These are phyloP conservation scores for Cercospora zeina DNA, from an alignment of 2,329 filamentous ascomycete genomes.

Conservation along the genomic window DNA sequence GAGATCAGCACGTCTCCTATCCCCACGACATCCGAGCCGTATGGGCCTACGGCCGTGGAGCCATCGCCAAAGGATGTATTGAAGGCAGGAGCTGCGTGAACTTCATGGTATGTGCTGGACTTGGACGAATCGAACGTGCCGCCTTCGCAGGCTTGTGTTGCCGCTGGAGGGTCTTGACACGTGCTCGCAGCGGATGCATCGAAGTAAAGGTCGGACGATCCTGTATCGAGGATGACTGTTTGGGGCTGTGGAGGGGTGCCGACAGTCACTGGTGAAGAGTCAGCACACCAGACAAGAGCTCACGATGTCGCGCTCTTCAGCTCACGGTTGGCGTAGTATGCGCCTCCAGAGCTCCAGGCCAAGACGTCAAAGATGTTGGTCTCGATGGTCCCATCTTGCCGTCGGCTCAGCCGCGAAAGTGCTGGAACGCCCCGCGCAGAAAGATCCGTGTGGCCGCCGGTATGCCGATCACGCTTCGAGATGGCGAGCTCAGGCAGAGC, in stretches of 20 bases:
- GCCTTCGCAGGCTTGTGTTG: slow-evolving; percentile 34
- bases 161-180: slow-evolving; percentile 25
- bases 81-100: slow-evolving; percentile 33
- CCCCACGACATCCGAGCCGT: slow-evolving; percentile 34
- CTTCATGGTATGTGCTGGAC: slow-evolving; percentile 35
- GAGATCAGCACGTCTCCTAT: slow-evolving; percentile 36
- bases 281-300: neutral
- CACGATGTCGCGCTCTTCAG: neutral
- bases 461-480: slow-evolving; percentile 33
- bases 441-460: slow-evolving; percentile 23
- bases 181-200: slow-evolving; percentile 33
- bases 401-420: slow-evolving; percentile 15
- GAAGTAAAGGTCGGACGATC: slow-evolving; percentile 40
- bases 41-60: slow-evolving; percentile 34
- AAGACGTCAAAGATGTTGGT: slow-evolving; percentile 38
- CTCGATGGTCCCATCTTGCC: slow-evolving; percentile 28
- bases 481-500: slow-evolving; percentile 34
- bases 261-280: slow-evolving; percentile 32
- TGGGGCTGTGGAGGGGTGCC: slow-evolving; percentile 40
- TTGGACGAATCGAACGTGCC: slow-evolving; percentile 35
- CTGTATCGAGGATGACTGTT: slow-evolving; percentile 41
- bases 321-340: slow-evolving; percentile 40
- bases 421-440: slow-evolving; percentile 21
- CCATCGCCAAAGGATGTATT: slow-evolving; percentile 37
- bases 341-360: slow-evolving; percentile 37